These are phyloP conservation scores for Coniochaeta ligniaria DNA, from an alignment of 2,329 filamentous ascomycete genomes.

Conservation along the genomic window DNA sequence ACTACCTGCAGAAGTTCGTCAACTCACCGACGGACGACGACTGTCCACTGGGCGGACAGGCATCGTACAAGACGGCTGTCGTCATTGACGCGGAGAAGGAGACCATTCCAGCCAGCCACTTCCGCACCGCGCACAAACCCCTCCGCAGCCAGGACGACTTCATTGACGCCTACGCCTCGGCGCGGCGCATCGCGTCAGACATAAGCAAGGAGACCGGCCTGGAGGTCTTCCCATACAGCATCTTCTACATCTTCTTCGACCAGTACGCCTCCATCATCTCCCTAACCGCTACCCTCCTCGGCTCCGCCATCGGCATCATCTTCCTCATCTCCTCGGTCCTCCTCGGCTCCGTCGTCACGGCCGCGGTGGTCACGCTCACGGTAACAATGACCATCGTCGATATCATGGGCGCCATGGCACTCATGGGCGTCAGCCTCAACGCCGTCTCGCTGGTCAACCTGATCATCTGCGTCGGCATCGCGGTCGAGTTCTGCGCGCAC, in stretches of 20 bases:
- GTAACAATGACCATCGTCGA: conserved; percentile 92
- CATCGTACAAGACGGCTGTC: conserved; percentile 78
- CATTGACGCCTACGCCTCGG: conserved; percentile 82
- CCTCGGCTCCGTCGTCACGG: conserved; percentile 77
- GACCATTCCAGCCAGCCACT: conserved; percentile 77
- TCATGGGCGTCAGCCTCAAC: conserved; percentile 84
- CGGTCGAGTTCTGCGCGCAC: conserved; percentile 95
- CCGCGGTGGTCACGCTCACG: conserved; percentile 73
- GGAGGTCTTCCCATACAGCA: conserved; percentile 90
- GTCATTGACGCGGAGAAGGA: conserved; percentile 63
- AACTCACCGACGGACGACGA: conserved; percentile 70
- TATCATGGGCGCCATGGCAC: conserved; percentile 90
- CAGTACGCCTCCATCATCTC: conserved; percentile 84
- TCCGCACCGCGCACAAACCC: conserved; percentile 83
- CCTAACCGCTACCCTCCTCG: conserved; percentile 72
- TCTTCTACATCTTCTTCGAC: conserved; percentile 99
- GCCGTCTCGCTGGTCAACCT: conserved; percentile 93
- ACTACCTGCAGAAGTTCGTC: conserved; percentile 81
- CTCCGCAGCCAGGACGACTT: conserved; percentile 86
- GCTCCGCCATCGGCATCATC: conserved; percentile 78
- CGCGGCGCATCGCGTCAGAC: conserved; percentile 76
- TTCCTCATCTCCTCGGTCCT: conserved; percentile 72
- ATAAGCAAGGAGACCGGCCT: conserved; percentile 65
- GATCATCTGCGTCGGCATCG: conserved; percentile 94
- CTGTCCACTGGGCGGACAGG: conserved; percentile 83